Conservation (phyloP, 2,329 filamentous ascomycete species). For the Aspergillus quadricinctus region DNA sequence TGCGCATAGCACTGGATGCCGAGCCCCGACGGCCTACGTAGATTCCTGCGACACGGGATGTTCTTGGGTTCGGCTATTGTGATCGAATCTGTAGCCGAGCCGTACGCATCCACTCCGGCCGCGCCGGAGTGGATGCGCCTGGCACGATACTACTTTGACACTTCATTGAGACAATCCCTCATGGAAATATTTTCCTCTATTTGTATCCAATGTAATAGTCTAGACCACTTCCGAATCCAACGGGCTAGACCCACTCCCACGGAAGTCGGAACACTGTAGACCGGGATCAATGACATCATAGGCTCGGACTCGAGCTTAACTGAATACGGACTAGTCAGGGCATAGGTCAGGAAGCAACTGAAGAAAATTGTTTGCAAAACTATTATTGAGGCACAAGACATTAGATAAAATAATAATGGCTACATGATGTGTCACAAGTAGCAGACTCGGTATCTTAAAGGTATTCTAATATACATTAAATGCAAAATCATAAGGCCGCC, state of each 20-base stretch:
- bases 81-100: too few species aligned
- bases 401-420: neutral
- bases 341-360: neutral
- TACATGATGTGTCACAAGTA: neutral
- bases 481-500: neutral
- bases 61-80: neutral
- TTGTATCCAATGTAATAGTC: neutral
- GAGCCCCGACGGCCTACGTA: neutral
- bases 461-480: neutral
- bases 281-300: neutral
- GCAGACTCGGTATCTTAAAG: neutral
- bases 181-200: neutral
- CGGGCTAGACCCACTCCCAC: too few species aligned
- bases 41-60: neutral
- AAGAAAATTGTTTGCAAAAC: too few species aligned
- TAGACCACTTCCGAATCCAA: too few species aligned
- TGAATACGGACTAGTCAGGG: neutral
- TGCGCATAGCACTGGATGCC: too few species aligned
- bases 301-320: neutral
- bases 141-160: too few species aligned
- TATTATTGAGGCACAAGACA: too few species aligned
- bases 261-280: too few species aligned
- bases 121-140: too few species aligned
- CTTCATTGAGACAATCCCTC: neutral
- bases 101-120: too few species aligned